Conservation (phyloP, 2,329 filamentous ascomycete genomes). For the Botryosphaeria agaves region DNA sequence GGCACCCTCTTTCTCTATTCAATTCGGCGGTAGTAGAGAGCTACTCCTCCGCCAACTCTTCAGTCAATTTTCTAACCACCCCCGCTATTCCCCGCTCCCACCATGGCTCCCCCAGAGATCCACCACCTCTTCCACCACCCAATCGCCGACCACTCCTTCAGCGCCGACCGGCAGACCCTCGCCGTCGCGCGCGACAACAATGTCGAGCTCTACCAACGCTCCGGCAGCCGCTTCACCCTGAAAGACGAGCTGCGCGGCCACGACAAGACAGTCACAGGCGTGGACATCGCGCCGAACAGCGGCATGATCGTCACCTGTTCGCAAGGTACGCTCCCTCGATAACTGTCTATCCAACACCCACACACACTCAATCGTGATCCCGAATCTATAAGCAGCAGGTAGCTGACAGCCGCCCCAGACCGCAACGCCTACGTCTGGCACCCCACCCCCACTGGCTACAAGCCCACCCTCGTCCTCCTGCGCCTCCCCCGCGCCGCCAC, state of each 20-base stretch:
- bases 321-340: conserved; percentile 50
- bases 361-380: background rate
- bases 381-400: background rate
- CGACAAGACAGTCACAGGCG: conserved; percentile 90
- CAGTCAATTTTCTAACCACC: too few species aligned
- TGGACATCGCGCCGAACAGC: conserved; percentile 81
- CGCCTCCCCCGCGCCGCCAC: conserved; percentile 95
- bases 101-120: conserved; percentile 74
- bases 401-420: conserved; percentile 35
- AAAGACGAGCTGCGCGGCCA: conserved; percentile 91
- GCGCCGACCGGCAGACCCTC: conserved; percentile 70
- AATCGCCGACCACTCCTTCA: conserved; percentile 97
- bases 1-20: too few species aligned
- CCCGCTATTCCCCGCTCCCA: conserved; percentile 71
- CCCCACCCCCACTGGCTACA: conserved; percentile 71
- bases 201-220: conserved; percentile 70
- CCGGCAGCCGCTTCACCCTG: conserved; percentile 59
- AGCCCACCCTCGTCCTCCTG: conserved; percentile 89
- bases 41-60: too few species aligned
- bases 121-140: conserved; percentile 94
- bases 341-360: conserved; percentile 1
- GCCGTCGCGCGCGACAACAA: conserved; percentile 82
- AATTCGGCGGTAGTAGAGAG: conserved; percentile 99
- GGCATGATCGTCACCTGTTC: conserved; percentile 96
- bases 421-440: conserved; percentile 98